Evolutionary conservation across 2,329 filamentous ascomycete genomes (phyloP).

Genomic region (Botryosphaeria dothidea): DNA sequence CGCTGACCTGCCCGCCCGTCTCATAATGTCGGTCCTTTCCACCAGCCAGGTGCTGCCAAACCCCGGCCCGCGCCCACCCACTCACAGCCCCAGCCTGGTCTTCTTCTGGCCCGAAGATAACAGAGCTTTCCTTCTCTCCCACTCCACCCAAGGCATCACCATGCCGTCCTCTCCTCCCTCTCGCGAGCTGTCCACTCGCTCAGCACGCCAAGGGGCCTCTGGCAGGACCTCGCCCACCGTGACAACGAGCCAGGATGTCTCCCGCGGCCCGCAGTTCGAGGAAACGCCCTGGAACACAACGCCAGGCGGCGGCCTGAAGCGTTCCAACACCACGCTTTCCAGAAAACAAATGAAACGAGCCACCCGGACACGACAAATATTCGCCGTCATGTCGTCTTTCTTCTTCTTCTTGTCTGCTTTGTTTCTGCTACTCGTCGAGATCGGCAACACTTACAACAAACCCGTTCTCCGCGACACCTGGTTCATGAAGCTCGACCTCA

Average conservation of each 20-base stretch:
- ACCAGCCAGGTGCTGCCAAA: neutral
- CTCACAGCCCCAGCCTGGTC: neutral
- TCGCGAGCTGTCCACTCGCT: slow-evolving; percentile 2
- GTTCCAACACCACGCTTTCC: slow-evolving; percentile 26
- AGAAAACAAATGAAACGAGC: slow-evolving; percentile 40
- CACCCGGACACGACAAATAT: slow-evolving; percentile 56
- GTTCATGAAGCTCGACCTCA: slow-evolving; percentile 82
- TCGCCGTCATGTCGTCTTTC: slow-evolving; percentile 65
- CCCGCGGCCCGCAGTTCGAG: slow-evolving; percentile 1
- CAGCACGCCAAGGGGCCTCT: neutral
- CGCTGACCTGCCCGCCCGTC: slow-evolving; percentile 13
- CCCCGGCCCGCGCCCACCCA: neutral
- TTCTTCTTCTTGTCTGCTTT: slow-evolving; percentile 74
- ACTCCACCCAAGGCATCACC: neutral
- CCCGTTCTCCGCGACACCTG: slow-evolving; percentile 69
- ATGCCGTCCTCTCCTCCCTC: slow-evolving; percentile 12
- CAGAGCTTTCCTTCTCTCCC: slow-evolving; percentile 3
- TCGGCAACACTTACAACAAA: slow-evolving; percentile 70
- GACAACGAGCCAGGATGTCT: neutral
- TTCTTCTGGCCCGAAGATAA: slow-evolving; percentile 6
- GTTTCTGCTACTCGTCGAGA: slow-evolving; percentile 78
- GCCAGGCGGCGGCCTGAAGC: slow-evolving; percentile 12
- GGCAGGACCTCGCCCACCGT: slow-evolving; percentile 6
- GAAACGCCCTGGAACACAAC: slow-evolving; percentile 15
- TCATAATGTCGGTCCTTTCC: slow-evolving; percentile 20